These are phyloP conservation scores for Chaetothyriales sp. DNA, from an alignment of 2,329 filamentous ascomycete genomes.

Conservation along the genomic window DNA sequence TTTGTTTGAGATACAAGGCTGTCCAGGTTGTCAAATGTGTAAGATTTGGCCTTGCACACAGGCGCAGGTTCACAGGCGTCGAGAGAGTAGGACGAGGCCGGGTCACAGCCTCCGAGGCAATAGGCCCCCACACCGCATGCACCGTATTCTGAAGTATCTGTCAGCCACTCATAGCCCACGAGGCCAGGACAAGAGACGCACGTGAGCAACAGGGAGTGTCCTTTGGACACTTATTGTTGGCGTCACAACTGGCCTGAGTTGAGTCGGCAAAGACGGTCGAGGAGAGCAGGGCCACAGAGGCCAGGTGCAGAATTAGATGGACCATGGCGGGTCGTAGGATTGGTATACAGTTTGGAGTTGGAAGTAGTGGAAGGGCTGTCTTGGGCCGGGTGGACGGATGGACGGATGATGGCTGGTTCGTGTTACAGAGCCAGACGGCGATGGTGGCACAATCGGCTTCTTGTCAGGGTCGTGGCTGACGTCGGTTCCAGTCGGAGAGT, in stretches of 20 bases:
- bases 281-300: slow-evolving; percentile 9
- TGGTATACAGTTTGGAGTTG: no score
- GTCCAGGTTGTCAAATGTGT: slow-evolving; percentile 60
- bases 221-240: slow-evolving; percentile 39
- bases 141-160: slow-evolving; percentile 56
- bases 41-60: slow-evolving; percentile 54
- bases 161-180: background rate
- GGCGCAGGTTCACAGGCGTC: slow-evolving; percentile 77
- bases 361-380: background rate
- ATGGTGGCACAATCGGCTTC: background rate
- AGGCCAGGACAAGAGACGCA: slow-evolving; percentile 34
- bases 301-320: slow-evolving; percentile 4
- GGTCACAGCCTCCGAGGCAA: slow-evolving; percentile 92
- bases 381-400: background rate
- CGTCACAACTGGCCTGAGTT: slow-evolving; percentile 1
- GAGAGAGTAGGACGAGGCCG: slow-evolving; percentile 65
- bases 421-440: background rate
- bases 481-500: background rate
- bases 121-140: slow-evolving; percentile 87
- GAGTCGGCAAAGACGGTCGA: slow-evolving; percentile 20
- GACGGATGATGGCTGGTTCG: background rate
- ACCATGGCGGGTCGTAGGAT: background rate
- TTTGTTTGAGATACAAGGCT: slow-evolving; percentile 57
- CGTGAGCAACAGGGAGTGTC: slow-evolving; percentile 66
- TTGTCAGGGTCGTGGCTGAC: background rate